A percentile compares a stretch with the other conserved stretches of the same genome.
These are phyloP conservation scores for Aspergillus novofumigatus DNA, from an alignment of 2,329 filamentous ascomycete genomes.

Conservation along the genomic window DNA sequence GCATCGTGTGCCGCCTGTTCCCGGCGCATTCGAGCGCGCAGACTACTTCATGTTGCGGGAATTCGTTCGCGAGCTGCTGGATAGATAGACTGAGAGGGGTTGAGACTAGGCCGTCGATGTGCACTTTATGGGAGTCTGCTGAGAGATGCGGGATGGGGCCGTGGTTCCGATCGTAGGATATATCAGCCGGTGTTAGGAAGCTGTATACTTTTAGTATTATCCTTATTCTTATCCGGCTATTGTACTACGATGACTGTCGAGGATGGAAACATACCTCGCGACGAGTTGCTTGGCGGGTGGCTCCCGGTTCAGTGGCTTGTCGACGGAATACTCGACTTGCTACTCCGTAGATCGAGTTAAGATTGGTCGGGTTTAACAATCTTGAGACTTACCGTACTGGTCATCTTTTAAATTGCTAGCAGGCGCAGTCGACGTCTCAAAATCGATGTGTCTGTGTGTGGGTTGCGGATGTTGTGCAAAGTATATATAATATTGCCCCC, in stretches of 20 bases:
- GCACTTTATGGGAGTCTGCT: slow-evolving; percentile 39
- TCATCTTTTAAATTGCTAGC: background rate
- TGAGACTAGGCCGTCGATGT: slow-evolving; percentile 48
- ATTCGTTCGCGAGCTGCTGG: slow-evolving; percentile 43
- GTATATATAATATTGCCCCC: background rate
- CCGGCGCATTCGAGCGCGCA: slow-evolving; percentile 59
- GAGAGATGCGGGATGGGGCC: slow-evolving; percentile 50
- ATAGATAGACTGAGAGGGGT: slow-evolving; percentile 45
- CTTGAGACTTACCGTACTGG: background rate
- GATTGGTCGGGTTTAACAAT: too few relatives aligned
- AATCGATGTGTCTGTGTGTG: background rate
- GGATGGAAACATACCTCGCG: slow-evolving; percentile 17
- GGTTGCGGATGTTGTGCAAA: background rate
- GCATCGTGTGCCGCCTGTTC: slow-evolving; percentile 59
- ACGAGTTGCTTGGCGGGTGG: slow-evolving; percentile 26
- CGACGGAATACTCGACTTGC: slow-evolving; percentile 15
- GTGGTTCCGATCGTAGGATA: slow-evolving; percentile 57
- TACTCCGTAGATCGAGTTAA: background rate
- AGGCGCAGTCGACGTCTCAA: background rate
- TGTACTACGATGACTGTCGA: background rate
- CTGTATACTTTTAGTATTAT: slow-evolving; percentile 21
- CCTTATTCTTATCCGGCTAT: background rate
- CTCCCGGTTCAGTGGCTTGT: slow-evolving; percentile 33
- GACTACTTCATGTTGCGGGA: slow-evolving; percentile 53
- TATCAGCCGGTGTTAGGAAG: slow-evolving; percentile 50